A percentile compares a stretch with the other conserved stretches of the same genome.
These are phyloP conservation scores for Pseudocercospora macadamiae DNA, from an alignment of 2,329 filamentous ascomycete species.

Conservation along the genomic window DNA sequence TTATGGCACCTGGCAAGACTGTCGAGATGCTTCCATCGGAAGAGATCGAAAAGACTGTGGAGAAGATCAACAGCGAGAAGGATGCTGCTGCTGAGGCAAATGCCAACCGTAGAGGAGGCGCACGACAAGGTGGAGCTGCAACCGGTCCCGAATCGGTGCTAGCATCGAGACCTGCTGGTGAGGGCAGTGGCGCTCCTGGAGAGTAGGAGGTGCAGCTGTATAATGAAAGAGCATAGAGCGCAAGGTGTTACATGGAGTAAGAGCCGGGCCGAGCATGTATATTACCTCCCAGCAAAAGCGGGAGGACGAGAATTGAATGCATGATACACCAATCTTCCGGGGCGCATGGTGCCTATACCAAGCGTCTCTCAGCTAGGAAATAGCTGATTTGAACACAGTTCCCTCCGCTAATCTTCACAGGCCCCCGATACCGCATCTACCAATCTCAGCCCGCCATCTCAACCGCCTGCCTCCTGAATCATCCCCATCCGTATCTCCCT, in stretches of 20 bases:
- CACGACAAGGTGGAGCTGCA: constrained; percentile 44
- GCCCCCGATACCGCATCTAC: too few relatives aligned
- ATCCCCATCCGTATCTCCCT: too few relatives aligned
- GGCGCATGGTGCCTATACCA: too few relatives aligned
- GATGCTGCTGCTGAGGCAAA: constrained; percentile 82
- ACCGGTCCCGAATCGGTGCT: constrained; percentile 39
- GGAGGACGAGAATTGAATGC: constrained; percentile 4
- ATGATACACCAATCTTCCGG: not conserved
- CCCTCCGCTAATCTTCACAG: too few relatives aligned
- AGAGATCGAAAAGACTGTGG: constrained; percentile 96
- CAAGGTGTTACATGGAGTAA: not conserved
- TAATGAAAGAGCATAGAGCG: not conserved
- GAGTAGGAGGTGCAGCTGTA: constrained; percentile 14
- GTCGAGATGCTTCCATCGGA: constrained; percentile 94
- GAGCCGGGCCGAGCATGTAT: constrained; percentile 1
- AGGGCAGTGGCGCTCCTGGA: constrained; percentile 29
- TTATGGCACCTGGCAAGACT: constrained; percentile 90
- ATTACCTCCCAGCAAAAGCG: not conserved
- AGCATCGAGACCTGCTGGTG: constrained; percentile 40
- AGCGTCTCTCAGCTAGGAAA: too few relatives aligned
- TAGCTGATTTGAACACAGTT: too few relatives aligned
- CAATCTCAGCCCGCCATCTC: too few relatives aligned
- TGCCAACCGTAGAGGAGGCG: constrained; percentile 77
- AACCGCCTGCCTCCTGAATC: too few relatives aligned
- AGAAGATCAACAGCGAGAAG: constrained; percentile 99